phyloP scores from a whole-genome alignment of 371 early-diverging fungal genomes.

The Zychaea mexicana region DNA sequence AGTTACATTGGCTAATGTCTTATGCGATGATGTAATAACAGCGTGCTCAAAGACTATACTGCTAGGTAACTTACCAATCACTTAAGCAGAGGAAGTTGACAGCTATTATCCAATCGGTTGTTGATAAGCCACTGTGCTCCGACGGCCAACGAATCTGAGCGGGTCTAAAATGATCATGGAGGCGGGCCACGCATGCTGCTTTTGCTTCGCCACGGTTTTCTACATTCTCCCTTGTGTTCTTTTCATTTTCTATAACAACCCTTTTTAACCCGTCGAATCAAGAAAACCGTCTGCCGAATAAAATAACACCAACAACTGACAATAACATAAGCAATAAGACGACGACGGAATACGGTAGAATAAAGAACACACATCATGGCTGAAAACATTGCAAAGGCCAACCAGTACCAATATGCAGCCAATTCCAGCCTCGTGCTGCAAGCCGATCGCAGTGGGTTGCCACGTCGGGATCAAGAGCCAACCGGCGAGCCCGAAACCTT shows the following conservation, averaged over 20 bases:
- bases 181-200: neutral
- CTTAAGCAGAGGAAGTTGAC: too few relatives aligned
- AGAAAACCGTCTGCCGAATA: neutral
- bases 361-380: constrained; percentile 55
- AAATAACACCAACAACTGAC: neutral
- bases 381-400: constrained; percentile 73
- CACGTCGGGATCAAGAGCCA: constrained; percentile 91
- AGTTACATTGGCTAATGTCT: too few relatives aligned
- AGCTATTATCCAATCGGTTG: too few relatives aligned
- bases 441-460: constrained; percentile 80
- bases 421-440: constrained; percentile 94
- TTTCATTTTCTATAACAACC: neutral
- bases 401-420: constrained; percentile 90
- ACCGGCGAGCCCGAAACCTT: constrained; percentile 95
- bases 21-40: too few relatives aligned
- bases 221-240: neutral
- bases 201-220: constrained; percentile 5
- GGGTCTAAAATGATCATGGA: too few relatives aligned
- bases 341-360: neutral
- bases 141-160: too few relatives aligned
- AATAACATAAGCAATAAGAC: neutral
- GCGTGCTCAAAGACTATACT: too few relatives aligned
- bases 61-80: too few relatives aligned
- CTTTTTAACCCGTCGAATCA: neutral
- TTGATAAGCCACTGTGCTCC: too few relatives aligned